phyloP scores from a whole-genome alignment of 176 grass and related monocot species.

The Oryza meridionalis region DNA sequence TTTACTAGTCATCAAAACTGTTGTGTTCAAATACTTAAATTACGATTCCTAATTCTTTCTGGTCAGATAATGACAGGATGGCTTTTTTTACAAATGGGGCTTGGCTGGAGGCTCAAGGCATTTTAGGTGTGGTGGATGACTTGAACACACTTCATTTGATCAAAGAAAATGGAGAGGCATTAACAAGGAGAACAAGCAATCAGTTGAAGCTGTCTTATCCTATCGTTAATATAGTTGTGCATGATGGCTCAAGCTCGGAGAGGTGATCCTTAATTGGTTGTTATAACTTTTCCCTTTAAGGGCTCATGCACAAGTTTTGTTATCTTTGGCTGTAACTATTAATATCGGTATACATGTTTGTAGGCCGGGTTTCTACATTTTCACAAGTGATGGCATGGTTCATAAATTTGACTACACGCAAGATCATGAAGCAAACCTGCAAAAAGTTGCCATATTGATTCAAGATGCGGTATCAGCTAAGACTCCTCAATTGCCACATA shows the following conservation, averaged over 20 bases:
- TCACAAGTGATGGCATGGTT: slow-evolving; percentile 68
- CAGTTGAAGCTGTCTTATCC: slow-evolving; percentile 74
- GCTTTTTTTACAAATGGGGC: slow-evolving; percentile 66
- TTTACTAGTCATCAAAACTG: slow-evolving; percentile 25
- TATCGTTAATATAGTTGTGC: slow-evolving; percentile 55
- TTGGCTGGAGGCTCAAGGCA: slow-evolving; percentile 78
- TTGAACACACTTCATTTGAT: slow-evolving; percentile 74
- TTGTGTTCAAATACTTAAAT: slow-evolving; percentile 24
- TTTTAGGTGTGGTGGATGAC: slow-evolving; percentile 77
- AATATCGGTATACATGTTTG: slow-evolving; percentile 43
- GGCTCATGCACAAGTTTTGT: neutral
- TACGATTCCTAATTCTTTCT: slow-evolving; percentile 44
- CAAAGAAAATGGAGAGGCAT: slow-evolving; percentile 73
- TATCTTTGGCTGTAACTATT: slow-evolving; percentile 48
- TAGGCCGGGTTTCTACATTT: slow-evolving; percentile 67
- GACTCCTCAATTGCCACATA: slow-evolving; percentile 62
- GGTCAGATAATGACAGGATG: slow-evolving; percentile 73
- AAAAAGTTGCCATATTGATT: slow-evolving; percentile 52
- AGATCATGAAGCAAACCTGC: slow-evolving; percentile 44
- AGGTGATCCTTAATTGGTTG: slow-evolving; percentile 57
- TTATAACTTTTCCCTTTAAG: slow-evolving; percentile 28
- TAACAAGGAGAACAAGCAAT: slow-evolving; percentile 67
- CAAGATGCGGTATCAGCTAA: slow-evolving; percentile 45
- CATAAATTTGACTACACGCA: slow-evolving; percentile 67
- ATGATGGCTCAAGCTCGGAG: slow-evolving; percentile 58